phyloP scores from a whole-genome alignment of 441 rosid genomes.

The Breynia disticha region DNA sequence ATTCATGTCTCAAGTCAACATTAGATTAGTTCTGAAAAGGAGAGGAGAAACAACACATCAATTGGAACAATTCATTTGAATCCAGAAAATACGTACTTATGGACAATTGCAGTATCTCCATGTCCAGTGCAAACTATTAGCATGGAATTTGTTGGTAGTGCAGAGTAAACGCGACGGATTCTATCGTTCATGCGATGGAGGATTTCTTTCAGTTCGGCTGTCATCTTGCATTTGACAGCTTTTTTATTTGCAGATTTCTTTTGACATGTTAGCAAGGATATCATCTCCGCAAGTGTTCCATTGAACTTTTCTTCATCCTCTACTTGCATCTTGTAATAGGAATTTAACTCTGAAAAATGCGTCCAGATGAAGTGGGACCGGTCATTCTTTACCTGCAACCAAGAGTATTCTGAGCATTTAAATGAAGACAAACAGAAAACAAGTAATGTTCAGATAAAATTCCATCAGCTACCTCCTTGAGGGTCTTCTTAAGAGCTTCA shows the following conservation, averaged over 20 bases:
- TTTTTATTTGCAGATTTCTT: constrained; percentile 33
- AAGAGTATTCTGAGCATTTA: constrained; percentile 3
- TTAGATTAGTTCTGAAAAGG: no score
- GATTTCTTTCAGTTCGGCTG: constrained; percentile 58
- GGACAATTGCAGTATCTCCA: constrained; percentile 80
- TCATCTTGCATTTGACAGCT: constrained; percentile 27
- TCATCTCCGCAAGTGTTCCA: constrained; percentile 68
- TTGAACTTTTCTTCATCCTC: constrained; percentile 52
- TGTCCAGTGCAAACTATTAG: constrained; percentile 90
- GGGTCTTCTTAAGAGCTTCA: constrained; percentile 69
- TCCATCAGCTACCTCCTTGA: constrained; percentile 53
- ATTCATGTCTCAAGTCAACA: no score
- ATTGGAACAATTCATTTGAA: no score
- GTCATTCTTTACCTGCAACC: constrained; percentile 58
- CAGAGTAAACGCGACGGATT: constrained; percentile 36
- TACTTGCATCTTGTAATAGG: constrained; percentile 56
- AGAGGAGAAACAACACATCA: no score
- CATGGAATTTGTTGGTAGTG: constrained; percentile 77
- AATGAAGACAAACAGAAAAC: constrained; percentile 6
- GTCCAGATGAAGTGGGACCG: constrained; percentile 75
- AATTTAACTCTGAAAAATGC: constrained; percentile 74
- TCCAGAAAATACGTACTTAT: constrained; percentile 38
- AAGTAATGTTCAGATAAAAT: neutral
- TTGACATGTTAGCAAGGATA: constrained; percentile 64
- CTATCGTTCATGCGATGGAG: constrained; percentile 42